phyloP scores from a whole-genome alignment of 352 stramenopile species.

The Phytopythium delawarense region DNA sequence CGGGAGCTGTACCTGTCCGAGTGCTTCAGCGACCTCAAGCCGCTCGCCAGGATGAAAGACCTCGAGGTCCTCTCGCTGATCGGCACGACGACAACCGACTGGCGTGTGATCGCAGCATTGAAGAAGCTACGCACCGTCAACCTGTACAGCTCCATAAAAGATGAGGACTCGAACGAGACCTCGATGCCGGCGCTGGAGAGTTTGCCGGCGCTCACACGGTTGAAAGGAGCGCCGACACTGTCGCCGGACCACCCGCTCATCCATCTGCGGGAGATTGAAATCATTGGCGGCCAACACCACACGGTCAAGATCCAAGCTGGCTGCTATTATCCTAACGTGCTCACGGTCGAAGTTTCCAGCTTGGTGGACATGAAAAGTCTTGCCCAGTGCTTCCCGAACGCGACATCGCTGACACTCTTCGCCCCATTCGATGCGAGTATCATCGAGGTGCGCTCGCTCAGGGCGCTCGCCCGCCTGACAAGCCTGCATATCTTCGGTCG shows the following conservation, averaged over 20 bases:
- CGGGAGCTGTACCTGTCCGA: background rate
- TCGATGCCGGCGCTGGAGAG: background rate
- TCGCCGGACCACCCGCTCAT: background rate
- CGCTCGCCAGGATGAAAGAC: background rate
- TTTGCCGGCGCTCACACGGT: background rate
- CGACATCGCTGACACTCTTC: background rate
- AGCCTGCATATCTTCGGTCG: background rate
- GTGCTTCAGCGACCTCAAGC: background rate
- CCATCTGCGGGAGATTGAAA: background rate
- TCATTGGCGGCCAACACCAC: background rate
- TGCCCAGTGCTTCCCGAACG: constrained; percentile 1
- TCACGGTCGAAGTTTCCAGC: background rate
- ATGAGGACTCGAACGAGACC: background rate
- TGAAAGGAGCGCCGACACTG: background rate
- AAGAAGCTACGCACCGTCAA: background rate
- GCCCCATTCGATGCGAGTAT: background rate
- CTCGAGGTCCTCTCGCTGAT: background rate
- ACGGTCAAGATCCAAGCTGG: background rate
- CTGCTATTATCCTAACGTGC: background rate
- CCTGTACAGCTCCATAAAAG: background rate
- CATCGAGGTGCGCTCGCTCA: background rate
- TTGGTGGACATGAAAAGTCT: background rate
- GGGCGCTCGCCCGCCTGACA: background rate
- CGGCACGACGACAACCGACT: background rate
- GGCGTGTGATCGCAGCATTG: background rate